These are phyloP conservation scores for Pelargonium citronellum DNA, from an alignment of 441 rosid genomes.

Conservation along the genomic window DNA sequence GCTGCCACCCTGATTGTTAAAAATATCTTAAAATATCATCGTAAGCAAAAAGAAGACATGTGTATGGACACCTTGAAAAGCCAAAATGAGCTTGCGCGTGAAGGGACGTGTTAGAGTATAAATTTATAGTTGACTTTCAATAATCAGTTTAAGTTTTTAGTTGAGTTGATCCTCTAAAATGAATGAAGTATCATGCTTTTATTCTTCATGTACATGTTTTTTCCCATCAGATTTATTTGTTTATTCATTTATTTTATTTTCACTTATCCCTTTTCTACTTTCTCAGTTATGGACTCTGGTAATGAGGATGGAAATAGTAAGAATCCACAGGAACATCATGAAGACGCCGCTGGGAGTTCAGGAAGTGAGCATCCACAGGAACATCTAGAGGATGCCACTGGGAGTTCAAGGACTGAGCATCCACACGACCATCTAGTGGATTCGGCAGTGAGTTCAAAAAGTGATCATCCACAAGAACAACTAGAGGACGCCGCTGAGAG, in stretches of 20 bases:
- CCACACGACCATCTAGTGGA: conserved; percentile 4
- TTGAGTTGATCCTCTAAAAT: too few species aligned
- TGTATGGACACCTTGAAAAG: too few species aligned
- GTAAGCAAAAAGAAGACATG: too few species aligned
- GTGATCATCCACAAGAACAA: conserved; percentile 1
- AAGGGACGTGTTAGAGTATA: too few species aligned
- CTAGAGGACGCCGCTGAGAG: too few species aligned
- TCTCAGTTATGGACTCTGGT: conserved; percentile 37
- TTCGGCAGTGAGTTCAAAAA: conserved; percentile 12
- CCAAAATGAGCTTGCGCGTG: too few species aligned
- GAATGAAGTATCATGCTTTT: not conserved
- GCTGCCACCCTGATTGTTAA: too few species aligned
- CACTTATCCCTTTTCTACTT: not conserved
- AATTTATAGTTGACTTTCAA: too few species aligned
- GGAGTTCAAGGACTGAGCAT: conserved; percentile 7
- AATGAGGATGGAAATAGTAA: conserved; percentile 16
- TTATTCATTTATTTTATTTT: not conserved
- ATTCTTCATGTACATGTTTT: not conserved
- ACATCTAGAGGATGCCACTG: too few species aligned
- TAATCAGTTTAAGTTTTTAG: too few species aligned
- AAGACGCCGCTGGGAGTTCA: conserved; percentile 3
- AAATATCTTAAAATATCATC: too few species aligned
- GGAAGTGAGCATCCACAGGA: not conserved
- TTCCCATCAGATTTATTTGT: not conserved
- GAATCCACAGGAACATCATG: not conserved